Evolutionary conservation across 2,329 filamentous ascomycete species (phyloP).

Genomic region (Paraphoma chrysanthemicola): DNA sequence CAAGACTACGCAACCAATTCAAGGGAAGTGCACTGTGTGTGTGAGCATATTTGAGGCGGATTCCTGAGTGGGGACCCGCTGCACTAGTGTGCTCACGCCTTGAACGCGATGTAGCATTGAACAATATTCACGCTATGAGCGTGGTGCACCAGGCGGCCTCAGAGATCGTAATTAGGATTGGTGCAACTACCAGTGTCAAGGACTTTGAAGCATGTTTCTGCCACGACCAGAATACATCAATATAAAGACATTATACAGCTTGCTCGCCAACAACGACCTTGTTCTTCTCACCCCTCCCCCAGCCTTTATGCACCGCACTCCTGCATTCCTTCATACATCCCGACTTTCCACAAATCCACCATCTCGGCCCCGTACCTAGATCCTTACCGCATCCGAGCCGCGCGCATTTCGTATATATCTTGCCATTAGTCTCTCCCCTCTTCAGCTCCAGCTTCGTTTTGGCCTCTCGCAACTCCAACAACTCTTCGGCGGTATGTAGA

Average conservation of each 20-base stretch:
- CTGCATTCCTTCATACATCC: constrained; percentile 22
- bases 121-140: not conserved
- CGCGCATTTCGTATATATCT: constrained; percentile 16
- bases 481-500: constrained; percentile 1
- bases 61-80: not conserved
- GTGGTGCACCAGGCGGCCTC: not conserved
- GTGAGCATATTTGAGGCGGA: constrained; percentile 4
- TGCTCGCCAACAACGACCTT: not conserved
- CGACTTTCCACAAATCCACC: constrained; percentile 26
- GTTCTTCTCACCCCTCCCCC: constrained; percentile 3
- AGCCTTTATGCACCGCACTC: constrained; percentile 18
- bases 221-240: too few species aligned
- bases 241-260: constrained; percentile 2
- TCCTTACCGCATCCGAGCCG: constrained; percentile 9
- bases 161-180: too few species aligned
- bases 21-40: too few species aligned
- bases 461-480: constrained; percentile 14
- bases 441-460: constrained; percentile 22
- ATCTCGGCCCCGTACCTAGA: constrained; percentile 25
- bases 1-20: not conserved
- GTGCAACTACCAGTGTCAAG: too few species aligned
- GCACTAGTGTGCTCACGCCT: not conserved
- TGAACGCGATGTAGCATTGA: not conserved
- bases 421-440: constrained; percentile 9
- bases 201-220: too few species aligned